These are phyloP conservation scores for Rhypophila decipiens DNA, from an alignment of 495 filamentous ascomycete genomes.

Conservation along the genomic window DNA sequence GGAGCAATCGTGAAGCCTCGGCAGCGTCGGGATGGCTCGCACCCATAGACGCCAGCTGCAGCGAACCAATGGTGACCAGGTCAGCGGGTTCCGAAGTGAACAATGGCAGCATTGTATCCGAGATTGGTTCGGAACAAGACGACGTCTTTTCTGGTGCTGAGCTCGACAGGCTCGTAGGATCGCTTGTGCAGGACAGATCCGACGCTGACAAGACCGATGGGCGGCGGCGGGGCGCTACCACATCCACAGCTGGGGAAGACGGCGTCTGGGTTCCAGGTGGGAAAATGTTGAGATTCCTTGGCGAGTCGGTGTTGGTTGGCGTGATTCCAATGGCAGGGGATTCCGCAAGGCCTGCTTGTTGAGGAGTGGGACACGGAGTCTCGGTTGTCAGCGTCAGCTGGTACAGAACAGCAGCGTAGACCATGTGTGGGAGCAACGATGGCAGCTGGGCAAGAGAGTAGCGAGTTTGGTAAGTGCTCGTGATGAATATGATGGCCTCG, in stretches of 20 bases:
- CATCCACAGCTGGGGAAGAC: conserved; percentile 7
- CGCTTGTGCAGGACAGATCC: neutral
- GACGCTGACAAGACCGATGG: conserved; percentile 8
- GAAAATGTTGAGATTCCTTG: no score
- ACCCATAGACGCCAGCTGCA: conserved; percentile 22
- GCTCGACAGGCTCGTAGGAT: conserved; percentile 5
- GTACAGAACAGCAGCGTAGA: conserved; percentile 17
- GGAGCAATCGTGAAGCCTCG: conserved; percentile 12
- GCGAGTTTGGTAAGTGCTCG: conserved; percentile 18
- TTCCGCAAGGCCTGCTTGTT: no score
- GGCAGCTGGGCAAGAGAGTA: conserved; percentile 13
- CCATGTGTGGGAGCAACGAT: conserved; percentile 17
- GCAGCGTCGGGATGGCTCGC: conserved; percentile 16
- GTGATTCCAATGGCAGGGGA: neutral
- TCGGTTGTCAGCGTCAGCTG: conserved; percentile 11
- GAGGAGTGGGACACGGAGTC: neutral
- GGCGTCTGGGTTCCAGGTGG: conserved; percentile 4
- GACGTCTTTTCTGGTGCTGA: conserved; percentile 3
- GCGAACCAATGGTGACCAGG: conserved; percentile 21
- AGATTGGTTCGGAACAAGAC: neutral
- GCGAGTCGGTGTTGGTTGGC: no score
- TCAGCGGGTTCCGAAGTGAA: conserved; percentile 19
- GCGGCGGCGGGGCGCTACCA: conserved; percentile 3
- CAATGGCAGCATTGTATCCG: conserved; percentile 5
- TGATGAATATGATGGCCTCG: conserved; percentile 21